Percentiles rank a stretch among this genome's conserved stretches.
These are phyloP conservation scores for Boletus rubroflammeus DNA, from an alignment of 768 basidiomycete genomes.

Conservation along the genomic window DNA sequence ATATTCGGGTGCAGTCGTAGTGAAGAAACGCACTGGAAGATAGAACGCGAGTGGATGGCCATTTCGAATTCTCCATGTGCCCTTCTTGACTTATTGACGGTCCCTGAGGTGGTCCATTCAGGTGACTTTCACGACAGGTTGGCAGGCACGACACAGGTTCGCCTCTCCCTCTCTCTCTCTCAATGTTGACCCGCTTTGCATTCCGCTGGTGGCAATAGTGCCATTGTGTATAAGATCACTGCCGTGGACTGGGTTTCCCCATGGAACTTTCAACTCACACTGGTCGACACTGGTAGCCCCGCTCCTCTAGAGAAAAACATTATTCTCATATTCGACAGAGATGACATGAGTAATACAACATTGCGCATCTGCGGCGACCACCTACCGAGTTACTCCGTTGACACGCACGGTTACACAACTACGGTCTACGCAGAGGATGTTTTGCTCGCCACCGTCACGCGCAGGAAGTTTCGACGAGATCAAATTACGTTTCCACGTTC, in stretches of 20 bases:
- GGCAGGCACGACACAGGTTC: background rate
- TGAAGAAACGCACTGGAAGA: no score
- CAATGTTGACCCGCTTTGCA: background rate
- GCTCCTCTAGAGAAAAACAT: background rate
- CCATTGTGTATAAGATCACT: background rate
- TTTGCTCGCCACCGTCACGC: slow-evolving; percentile 13
- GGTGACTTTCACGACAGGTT: background rate
- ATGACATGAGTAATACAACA: slow-evolving; percentile 12
- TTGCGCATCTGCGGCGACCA: background rate
- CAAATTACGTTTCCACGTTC: slow-evolving; percentile 13
- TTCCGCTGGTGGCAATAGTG: background rate
- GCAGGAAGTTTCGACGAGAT: slow-evolving; percentile 8
- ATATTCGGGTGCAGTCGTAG: no score
- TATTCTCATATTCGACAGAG: slow-evolving; percentile 9
- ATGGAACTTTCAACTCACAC: slow-evolving; percentile 17
- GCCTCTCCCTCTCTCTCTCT: background rate
- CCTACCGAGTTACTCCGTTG: slow-evolving; percentile 10
- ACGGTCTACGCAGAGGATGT: background rate
- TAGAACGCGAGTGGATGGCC: no score
- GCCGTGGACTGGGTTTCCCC: no score
- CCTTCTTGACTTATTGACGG: background rate
- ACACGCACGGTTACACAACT: slow-evolving; percentile 4
- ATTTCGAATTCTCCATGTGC: background rate
- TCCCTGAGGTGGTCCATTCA: background rate
- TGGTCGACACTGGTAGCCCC: slow-evolving; percentile 1